phyloP scores from a whole-genome alignment of 768 basidiomycete species.

The Tylopilus vinaceipallidus region DNA sequence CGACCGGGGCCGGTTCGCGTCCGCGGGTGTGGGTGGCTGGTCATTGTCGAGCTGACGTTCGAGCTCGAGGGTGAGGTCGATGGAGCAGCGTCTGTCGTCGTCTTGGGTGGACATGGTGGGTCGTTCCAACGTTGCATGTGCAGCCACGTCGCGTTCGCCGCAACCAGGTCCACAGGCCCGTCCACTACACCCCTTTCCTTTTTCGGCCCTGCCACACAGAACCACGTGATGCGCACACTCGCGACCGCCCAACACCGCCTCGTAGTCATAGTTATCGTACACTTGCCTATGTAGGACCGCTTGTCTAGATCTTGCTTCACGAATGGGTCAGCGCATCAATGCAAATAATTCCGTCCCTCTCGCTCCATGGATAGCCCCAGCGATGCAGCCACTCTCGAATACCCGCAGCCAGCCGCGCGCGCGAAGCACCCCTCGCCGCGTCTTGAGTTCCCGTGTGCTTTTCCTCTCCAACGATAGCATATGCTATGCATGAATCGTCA shows the following conservation, averaged over 20 bases:
- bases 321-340: constrained; percentile 82
- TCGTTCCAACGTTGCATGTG: not conserved
- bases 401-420: constrained; percentile 78
- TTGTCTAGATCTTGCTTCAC: constrained; percentile 21
- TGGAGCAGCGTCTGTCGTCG: constrained; percentile 44
- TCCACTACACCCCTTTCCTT: not conserved
- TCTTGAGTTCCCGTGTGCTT: constrained; percentile 96
- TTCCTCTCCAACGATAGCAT: constrained; percentile 90
- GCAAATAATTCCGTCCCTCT: constrained; percentile 86
- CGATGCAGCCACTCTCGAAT: constrained; percentile 89
- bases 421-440: constrained; percentile 73
- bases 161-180: not conserved
- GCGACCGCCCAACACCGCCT: not conserved
- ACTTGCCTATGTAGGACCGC: not conserved
- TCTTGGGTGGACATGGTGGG: constrained; percentile 32
- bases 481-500: constrained; percentile 48
- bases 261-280: constrained; percentile 10
- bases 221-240: constrained; percentile 17
- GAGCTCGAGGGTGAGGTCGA: constrained; percentile 78
- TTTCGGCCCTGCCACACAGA: not conserved
- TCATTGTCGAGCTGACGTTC: constrained; percentile 73
- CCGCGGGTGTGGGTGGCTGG: constrained; percentile 44
- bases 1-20: constrained; percentile 42
- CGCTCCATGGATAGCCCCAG: constrained; percentile 96
- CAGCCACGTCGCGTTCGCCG: constrained; percentile 11